phyloP scores from a whole-genome alignment of 73 alveolate genomes.

The Paramecium caudatum region DNA sequence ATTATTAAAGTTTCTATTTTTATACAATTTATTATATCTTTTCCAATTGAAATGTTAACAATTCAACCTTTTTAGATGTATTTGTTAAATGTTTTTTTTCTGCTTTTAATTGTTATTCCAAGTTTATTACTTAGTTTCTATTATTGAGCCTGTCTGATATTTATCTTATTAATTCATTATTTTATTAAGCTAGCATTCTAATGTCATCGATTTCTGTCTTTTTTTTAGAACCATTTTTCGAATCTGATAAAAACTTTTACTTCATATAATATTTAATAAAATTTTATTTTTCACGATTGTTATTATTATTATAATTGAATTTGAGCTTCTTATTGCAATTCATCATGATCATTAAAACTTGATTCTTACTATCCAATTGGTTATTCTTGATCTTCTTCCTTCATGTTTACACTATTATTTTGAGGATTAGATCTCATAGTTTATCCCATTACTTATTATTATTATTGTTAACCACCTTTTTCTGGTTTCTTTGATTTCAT shows the following conservation, averaged over 20 bases:
- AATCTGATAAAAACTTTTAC: slow-evolving; percentile 30
- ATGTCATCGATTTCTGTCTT: slow-evolving; percentile 23
- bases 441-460: slow-evolving; percentile 37
- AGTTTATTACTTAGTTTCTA: slow-evolving; percentile 5
- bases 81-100: background rate
- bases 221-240: background rate
- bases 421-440: slow-evolving; percentile 26
- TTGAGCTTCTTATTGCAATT: slow-evolving; percentile 37
- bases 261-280: slow-evolving; percentile 33
- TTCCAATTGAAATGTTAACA: background rate
- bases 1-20: background rate
- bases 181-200: background rate
- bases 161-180: background rate
- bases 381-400: slow-evolving; percentile 38
- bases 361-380: background rate
- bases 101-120: slow-evolving; percentile 1
- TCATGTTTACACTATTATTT: slow-evolving; percentile 20
- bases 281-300: slow-evolving; percentile 5
- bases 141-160: background rate
- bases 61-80: background rate
- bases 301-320: slow-evolving; percentile 14
- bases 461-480: background rate
- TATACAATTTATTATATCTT: slow-evolving; percentile 19
- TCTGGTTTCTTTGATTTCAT: background rate
- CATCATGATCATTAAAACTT: slow-evolving; percentile 36